A percentile compares a stretch with the other conserved stretches of the same genome.
phyloP scores from a whole-genome alignment of 768 basidiomycete species.

The Leccinum olivaceopallidum region DNA sequence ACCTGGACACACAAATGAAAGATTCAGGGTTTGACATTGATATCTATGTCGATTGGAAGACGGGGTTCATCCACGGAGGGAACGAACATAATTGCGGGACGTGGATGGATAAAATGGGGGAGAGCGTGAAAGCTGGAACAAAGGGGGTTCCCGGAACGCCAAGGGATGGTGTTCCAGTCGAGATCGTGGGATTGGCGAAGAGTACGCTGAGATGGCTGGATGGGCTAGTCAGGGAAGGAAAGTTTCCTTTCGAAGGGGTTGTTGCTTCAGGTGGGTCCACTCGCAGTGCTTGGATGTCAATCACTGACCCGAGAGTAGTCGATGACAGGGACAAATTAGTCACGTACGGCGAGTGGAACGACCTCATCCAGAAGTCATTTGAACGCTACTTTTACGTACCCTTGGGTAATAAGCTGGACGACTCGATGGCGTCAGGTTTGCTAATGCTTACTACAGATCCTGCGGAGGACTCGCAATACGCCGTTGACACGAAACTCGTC shows the following conservation, averaged over 20 bases:
- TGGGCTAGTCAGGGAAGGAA: slow-evolving; percentile 57
- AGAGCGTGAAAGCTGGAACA: slow-evolving; percentile 86
- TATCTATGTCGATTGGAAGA: slow-evolving; percentile 94
- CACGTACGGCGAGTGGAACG: slow-evolving; percentile 89
- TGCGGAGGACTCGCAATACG: slow-evolving; percentile 67
- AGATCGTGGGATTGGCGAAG: slow-evolving; percentile 92
- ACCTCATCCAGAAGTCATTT: slow-evolving; percentile 82
- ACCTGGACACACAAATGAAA: slow-evolving; percentile 97
- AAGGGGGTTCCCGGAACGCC: slow-evolving; percentile 97
- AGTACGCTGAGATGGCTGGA: slow-evolving; percentile 91
- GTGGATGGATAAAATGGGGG: slow-evolving; percentile 99
- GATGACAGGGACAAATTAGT: slow-evolving; percentile 66
- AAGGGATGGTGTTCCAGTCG: slow-evolving; percentile 92
- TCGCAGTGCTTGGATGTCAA: neutral
- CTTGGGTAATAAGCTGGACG: slow-evolving; percentile 42
- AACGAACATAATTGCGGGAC: slow-evolving; percentile 87
- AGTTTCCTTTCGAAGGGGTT: slow-evolving; percentile 92
- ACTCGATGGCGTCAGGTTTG: neutral
- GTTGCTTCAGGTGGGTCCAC: slow-evolving; percentile 66
- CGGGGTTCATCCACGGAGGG: slow-evolving; percentile 87
- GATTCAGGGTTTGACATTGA: slow-evolving; percentile 92
- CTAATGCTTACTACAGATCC: slow-evolving; percentile 50
- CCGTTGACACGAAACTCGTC: slow-evolving; percentile 66
- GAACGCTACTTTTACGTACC: slow-evolving; percentile 93
- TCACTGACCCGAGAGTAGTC: slow-evolving; percentile 44